Evolutionary conservation across 805 yeast species (phyloP), one percentile per base, ranked within the genome.

Genomic region (Metschnikowia arizonensis): DNA sequence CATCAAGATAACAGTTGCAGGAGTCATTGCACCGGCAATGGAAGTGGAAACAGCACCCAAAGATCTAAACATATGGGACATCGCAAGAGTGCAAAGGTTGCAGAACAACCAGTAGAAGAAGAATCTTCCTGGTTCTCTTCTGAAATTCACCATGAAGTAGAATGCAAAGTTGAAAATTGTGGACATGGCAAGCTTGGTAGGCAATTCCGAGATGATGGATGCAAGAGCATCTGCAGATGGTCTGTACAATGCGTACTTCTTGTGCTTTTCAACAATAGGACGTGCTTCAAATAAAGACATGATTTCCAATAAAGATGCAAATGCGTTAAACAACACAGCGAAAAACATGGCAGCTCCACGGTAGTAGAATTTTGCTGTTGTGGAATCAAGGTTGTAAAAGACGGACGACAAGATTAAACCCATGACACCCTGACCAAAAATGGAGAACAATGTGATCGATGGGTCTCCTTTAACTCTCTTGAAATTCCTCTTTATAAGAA

Each of bases 171-270:
- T 65, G 60, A 66, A 64, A 12, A 57, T 46, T 14, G 59, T 45
- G 4, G 69, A 61, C 62, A 60, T 61, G 18, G 54, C 46, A 5
- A 69, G 49, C 62, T 84, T 84, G 44, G 79, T 70, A 3, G 91
- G 90, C 48, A 85, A 61, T 41, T 79, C 83, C 3, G 86, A 74
- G 3, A 83, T 48, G 37, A 81, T 68, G 4, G 79, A 68, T 0
- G 88, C 82, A 3, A 85, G 53, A 1, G 88, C 85, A 57, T 85
- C 91, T 3, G 87, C 81, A 11, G 88, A 74, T 2, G 90, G 89
- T 47, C 81, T 80, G 60, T 83, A 87, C 47, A 85, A 73, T 0
- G 88, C 81, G 54, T 82, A 86, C 40, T 76, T 74, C 56, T 82
- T 81, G 59, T 86, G 95, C 57, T 86, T 85, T 54, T 76, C 77